Percentiles rank a stretch among this genome's conserved stretches.
Conservation (phyloP, 2,329 filamentous ascomycete genomes). For the Sporothrix sp. region DNA sequence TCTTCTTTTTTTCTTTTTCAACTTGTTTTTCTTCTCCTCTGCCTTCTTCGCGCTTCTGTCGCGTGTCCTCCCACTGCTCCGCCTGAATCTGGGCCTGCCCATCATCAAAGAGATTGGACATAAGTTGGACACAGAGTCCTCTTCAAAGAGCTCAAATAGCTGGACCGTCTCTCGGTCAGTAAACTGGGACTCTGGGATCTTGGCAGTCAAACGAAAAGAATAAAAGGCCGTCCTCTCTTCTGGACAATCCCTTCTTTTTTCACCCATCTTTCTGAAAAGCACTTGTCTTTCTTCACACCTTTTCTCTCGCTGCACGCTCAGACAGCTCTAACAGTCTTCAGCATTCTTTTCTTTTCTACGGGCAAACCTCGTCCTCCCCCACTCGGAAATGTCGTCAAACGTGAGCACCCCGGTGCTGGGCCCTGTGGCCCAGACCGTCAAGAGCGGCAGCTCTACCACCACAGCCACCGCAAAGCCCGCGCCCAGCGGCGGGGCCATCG, state of each 20-base stretch:
- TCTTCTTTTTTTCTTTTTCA: not conserved
- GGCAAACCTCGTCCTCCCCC: slow-evolving; percentile 64
- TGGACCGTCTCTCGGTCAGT: slow-evolving; percentile 6
- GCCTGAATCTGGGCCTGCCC: slow-evolving; percentile 6
- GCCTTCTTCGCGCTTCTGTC: slow-evolving; percentile 9
- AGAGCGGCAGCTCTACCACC: not conserved
- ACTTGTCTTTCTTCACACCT: too few relatives aligned
- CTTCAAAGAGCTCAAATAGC: too few relatives aligned
- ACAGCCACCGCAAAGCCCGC: not conserved
- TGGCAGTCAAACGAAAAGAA: not conserved
- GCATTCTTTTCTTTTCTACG: slow-evolving; percentile 77
- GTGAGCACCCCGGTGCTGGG: slow-evolving; percentile 55
- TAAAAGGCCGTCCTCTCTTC: slow-evolving; percentile 5
- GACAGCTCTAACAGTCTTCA: slow-evolving; percentile 28
- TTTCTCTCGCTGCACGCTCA: too few relatives aligned
- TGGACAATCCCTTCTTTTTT: not conserved
- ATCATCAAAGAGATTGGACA: slow-evolving; percentile 3
- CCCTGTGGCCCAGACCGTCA: slow-evolving; percentile 33
- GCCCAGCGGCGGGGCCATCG: slow-evolving; percentile 15
- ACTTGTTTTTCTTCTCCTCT: slow-evolving; percentile 3
- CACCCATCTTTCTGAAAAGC: too few relatives aligned
- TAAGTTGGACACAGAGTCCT: not conserved
- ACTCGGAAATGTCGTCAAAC: slow-evolving; percentile 51
- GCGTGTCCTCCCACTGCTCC: slow-evolving; percentile 12
- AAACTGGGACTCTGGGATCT: not conserved